These are phyloP conservation scores for Pelargonium cotyledonis DNA, from an alignment of 441 rosid genomes.

Conservation along the genomic window DNA sequence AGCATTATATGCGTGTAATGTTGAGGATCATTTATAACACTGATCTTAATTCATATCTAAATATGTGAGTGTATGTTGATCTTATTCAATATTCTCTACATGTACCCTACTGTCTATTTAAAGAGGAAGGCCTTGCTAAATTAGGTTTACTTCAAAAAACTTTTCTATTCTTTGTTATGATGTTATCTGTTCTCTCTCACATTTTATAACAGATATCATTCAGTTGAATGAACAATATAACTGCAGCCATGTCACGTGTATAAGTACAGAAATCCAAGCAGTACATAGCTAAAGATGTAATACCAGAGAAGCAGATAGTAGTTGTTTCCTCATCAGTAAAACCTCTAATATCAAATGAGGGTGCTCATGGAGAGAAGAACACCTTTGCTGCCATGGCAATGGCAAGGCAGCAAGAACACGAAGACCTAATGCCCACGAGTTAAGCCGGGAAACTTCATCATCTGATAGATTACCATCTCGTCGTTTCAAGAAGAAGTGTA, in stretches of 20 bases:
- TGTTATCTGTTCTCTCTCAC: too few species aligned
- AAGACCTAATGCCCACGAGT: constrained; percentile 98
- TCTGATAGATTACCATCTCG: constrained; percentile 80
- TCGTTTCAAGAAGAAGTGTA: constrained; percentile 92
- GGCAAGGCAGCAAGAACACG: constrained; percentile 97
- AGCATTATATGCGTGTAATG: too few species aligned
- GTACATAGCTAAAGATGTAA: background rate
- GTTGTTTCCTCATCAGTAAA: constrained; percentile 94
- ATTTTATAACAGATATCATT: too few species aligned
- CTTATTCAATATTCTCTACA: too few species aligned
- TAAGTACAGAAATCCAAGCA: constrained; percentile 19
- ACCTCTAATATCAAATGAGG: constrained; percentile 93
- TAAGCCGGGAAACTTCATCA: constrained; percentile 75
- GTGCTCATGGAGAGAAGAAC: constrained; percentile 93
- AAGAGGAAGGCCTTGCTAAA: too few species aligned
- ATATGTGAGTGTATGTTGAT: too few species aligned
- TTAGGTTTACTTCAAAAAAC: too few species aligned
- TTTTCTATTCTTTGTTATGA: too few species aligned
- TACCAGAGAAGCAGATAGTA: constrained; percentile 90
- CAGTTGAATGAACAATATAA: too few species aligned
- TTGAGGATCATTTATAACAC: too few species aligned
- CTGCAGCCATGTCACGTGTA: background rate
- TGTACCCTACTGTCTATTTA: too few species aligned
- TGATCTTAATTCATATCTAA: too few species aligned
- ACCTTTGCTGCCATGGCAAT: constrained; percentile 97